Base-by-base conservation (phyloP, 768 basidiomycete genomes). In the Xerocomus brunneocitrinus region DNA sequence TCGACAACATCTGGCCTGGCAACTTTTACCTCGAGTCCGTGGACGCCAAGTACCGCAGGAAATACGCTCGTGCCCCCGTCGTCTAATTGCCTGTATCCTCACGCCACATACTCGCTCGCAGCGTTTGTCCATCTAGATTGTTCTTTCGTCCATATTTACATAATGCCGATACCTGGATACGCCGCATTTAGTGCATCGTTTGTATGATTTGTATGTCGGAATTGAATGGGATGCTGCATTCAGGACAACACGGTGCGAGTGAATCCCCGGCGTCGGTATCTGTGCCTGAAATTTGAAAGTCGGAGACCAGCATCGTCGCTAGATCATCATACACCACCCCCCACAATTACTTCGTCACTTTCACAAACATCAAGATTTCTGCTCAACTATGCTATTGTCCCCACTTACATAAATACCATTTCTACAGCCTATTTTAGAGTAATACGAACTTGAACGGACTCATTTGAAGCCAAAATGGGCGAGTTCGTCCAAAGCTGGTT, bases 1-100 rank as follows among this genome's bases (percentile, higher is more conserved):
- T 94, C 54, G 89, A 94, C 56, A 88, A 97, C 79, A 87, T 99
- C 70, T 94, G 91, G 89, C 86, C 89, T 4, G 94, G 94, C 42
- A 77, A 87, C 19, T 98, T 87, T 77, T 98, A 98, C 80, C 88
- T 99, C 60, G 85, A 87, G 58, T 81, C 78, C 66, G 86, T 95
- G 63, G 97, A 98, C 73, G 74, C 78, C 63, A 94, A 94, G 74
- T 94, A 86, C 82, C 79, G 97, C 63, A 82, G 97, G 67, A 92
- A 88, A 71, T 99, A 99, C 73, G 72, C 77, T 55, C 68, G 80
- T 54, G 71, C 67, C 22, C 74, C 77, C 6, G 57, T 54, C 10
- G 68, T 56, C 25, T 71, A 43, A 57, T 55, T 25, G 8, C 31
- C 19, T 42, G 24, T 62, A 48, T n/a, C 32, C 38, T 41, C 16